Percentiles rank a stretch among this genome's conserved stretches.
phyloP scores from a whole-genome alignment of 805 yeast genomes.

The Barnettozyma vustinii region DNA sequence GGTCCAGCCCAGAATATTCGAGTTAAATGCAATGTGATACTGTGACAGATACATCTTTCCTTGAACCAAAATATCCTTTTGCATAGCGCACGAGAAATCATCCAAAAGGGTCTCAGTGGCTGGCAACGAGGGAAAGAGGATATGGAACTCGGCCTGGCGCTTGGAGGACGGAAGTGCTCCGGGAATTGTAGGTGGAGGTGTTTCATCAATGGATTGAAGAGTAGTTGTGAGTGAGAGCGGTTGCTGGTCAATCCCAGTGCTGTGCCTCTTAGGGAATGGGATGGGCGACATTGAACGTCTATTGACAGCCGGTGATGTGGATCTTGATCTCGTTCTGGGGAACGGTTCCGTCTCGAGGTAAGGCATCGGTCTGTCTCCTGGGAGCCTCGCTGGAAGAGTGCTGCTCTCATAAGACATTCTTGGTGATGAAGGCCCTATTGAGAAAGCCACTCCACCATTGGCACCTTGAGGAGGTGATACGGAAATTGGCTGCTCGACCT shows the following conservation, averaged over 20 bases:
- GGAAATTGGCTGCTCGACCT: neutral
- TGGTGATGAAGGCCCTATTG: neutral
- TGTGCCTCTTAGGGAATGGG: neutral
- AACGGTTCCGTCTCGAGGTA: neutral
- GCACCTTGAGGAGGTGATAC: neutral
- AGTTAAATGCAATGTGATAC: constrained; percentile 73
- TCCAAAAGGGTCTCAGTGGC: constrained; percentile 67
- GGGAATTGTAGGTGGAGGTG: neutral
- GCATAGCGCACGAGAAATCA: constrained; percentile 85
- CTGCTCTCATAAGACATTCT: neutral
- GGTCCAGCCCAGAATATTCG: constrained; percentile 87
- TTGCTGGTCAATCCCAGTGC: neutral
- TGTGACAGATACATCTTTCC: constrained; percentile 83
- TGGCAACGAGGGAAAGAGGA: constrained; percentile 62
- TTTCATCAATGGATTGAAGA: neutral
- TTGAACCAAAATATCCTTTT: constrained; percentile 80
- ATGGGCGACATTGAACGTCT: constrained; percentile 1
- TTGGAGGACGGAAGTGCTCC: constrained; percentile 27
- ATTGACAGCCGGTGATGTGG: neutral
- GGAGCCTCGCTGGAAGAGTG: neutral
- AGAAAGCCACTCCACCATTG: neutral
- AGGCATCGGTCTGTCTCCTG: neutral
- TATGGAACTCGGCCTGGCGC: constrained; percentile 74
- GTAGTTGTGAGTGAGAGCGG: neutral
- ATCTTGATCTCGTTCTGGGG: neutral